Base-by-base conservation (phyloP, 257 asterid genomes). In the Fraxinus americana region DNA sequence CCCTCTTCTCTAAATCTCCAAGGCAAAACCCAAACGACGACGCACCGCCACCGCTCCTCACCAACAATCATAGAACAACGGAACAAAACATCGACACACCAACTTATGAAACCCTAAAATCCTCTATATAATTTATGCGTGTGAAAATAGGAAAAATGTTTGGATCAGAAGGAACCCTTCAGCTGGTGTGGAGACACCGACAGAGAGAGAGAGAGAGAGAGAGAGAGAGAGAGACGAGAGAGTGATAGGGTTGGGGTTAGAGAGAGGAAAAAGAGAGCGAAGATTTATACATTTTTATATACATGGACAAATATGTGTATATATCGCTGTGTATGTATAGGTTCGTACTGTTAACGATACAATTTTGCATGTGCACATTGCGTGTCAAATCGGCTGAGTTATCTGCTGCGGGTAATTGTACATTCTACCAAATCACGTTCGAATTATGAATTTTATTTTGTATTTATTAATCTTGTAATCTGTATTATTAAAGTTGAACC, bases 171-270 rank as follows among this genome's bases (percentile, higher is more conserved):
- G 87, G 85, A 86, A 87, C 81, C 85, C 82, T 71, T 25, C n/a
- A 72, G 83, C 83, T 71, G 87, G 83, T 83, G 81, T 83, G 74
- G 65, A 41, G 81, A 85, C 91, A 89, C 92, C 90, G 92, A 87
- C 86, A 87, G 72, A 79, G 83, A 77, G 27, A 79, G 83, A 77
- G 79, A 71, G 73, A 27, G 66, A 8, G 66, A 8, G 34, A 4
- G 34, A 12, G 69, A 63, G 69, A n/a, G 79, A 71, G 73, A 27
- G 66, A 8, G 66, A 8, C 0, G 34, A 4, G 34, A 12, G 69
- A 63, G 69, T 27, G 69, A 63, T 63, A 27, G 69, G 69, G 69
- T 63, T 29, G 48, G 75, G 12, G 65, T 61, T 52, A 80, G 78
- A 70, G 82, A 77, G n/a, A 50, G 41, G n/a, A 25, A 59, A 45